Base-by-base conservation (phyloP, 495 filamentous ascomycete species). In the Lophium mytilinum region DNA sequence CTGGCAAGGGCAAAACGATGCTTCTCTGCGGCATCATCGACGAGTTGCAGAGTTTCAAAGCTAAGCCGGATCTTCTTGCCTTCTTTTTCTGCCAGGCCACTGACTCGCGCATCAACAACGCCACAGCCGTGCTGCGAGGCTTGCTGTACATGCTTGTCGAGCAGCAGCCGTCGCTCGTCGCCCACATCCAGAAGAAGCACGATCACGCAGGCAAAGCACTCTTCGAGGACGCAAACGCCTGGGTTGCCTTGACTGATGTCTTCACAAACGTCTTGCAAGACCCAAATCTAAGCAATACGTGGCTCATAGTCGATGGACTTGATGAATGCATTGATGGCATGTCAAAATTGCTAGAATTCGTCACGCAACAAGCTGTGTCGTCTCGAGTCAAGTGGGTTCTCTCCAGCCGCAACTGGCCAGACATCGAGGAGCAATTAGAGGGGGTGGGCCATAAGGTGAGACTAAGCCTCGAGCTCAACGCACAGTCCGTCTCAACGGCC, bases 1-100 rank as follows among this genome's bases (percentile, higher is more conserved):
- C 66, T 9, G 76, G 80, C 60, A 62, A 61, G 57, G 74, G 68
- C 8, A 73, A 73, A 62, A 70, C 57, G 47, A 73, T 76, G 52
- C 0, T 53, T 1, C 30, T 53, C 35, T 53, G 15, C 36, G 36
- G 36, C 21, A 53, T 53, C 33, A 42, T 53, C 36, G 19, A 53
- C n/a, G 51, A 53, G 51, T 19, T 53, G 19, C 14, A 53, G 3
- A 53, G 41, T n/a, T 53, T 36, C 19, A 53, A 8, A 9, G 36
- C 15, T 19, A 18, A 53, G 4, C 11, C 36, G 6, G 36, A 1
- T 34, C 49, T 40, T 53, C 34, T 53, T 10, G 37, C 51, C n/a
- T 53, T 8, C 51, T 40, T 53, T 36, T 46, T 46, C 15, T 46
- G 42, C 42, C 42, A 46, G 42, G 42, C 42, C 15, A 46, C 68